These are phyloP conservation scores for Lagenaria siceraria DNA, from an alignment of 306 rosid species.

Conservation along the genomic window DNA sequence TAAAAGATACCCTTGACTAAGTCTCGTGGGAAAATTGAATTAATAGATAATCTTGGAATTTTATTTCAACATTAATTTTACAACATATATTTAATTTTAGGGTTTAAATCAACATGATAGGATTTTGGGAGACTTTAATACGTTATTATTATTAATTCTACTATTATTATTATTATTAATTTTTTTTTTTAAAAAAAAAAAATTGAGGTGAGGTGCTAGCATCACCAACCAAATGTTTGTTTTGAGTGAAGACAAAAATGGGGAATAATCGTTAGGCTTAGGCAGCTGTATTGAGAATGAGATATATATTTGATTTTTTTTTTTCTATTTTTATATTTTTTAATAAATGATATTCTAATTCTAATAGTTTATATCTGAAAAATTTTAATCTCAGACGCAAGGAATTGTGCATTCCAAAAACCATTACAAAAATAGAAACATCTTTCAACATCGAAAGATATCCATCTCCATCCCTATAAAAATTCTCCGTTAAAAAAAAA, in stretches of 20 bases:
- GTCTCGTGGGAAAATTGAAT: too few relatives aligned
- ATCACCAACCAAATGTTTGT: conserved; percentile 8
- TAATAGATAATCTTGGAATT: too few relatives aligned
- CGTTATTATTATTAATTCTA: neutral
- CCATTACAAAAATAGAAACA: neutral
- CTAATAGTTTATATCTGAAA: neutral
- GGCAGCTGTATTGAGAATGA: neutral
- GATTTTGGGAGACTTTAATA: neutral
- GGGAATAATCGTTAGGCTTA: neutral
- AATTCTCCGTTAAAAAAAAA: neutral
- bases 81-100: neutral
- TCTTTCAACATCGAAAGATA: neutral
- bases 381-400: neutral
- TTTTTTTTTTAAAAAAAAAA: neutral
- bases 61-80: neutral
- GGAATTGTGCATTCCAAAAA: neutral
- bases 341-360: neutral
- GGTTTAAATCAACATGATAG: neutral
- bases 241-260: neutral
- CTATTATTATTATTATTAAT: too few relatives aligned
- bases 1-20: neutral
- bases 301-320: neutral
- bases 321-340: neutral
- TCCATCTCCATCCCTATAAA: neutral
- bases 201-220: neutral